These are phyloP conservation scores for Populus deltoides DNA, from an alignment of 345 rosid species.

Conservation along the genomic window DNA sequence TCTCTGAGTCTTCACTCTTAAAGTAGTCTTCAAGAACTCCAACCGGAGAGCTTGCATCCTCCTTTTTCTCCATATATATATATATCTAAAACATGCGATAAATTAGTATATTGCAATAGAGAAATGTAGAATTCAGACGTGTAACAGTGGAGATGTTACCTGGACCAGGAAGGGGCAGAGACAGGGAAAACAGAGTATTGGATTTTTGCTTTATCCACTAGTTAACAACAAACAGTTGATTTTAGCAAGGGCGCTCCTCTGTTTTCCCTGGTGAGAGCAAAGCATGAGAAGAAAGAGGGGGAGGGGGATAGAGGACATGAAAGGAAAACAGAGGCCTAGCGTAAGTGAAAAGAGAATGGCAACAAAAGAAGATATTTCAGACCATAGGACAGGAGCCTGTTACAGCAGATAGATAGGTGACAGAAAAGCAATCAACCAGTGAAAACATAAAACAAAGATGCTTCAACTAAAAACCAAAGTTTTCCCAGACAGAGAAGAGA, in stretches of 20 bases:
- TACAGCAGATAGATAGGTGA: neutral
- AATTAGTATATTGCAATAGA: no score
- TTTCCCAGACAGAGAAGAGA: no score
- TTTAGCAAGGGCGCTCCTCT: neutral
- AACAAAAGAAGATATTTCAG: neutral
- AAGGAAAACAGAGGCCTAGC: neutral
- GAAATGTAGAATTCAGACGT: neutral
- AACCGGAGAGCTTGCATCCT: slow-evolving; percentile 48
- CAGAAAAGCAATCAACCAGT: neutral
- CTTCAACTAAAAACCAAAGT: no score
- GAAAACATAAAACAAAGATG: no score
- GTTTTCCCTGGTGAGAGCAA: neutral
- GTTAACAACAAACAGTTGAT: neutral
- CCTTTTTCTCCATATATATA: slow-evolving; percentile 48
- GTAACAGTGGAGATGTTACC: neutral
- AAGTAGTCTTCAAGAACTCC: slow-evolving; percentile 87
- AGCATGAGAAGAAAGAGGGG: neutral
- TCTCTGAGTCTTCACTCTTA: slow-evolving; percentile 59
- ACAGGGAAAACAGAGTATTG: neutral
- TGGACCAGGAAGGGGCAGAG: neutral
- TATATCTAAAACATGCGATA: neutral
- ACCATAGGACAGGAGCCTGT: neutral
- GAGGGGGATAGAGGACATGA: neutral
- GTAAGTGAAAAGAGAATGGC: neutral
- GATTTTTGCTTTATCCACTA: neutral